Percentiles rank a stretch among this genome's conserved stretches.
These are phyloP conservation scores for Cladosporium sp. DNA, from an alignment of 2,329 filamentous ascomycete species.

Conservation along the genomic window DNA sequence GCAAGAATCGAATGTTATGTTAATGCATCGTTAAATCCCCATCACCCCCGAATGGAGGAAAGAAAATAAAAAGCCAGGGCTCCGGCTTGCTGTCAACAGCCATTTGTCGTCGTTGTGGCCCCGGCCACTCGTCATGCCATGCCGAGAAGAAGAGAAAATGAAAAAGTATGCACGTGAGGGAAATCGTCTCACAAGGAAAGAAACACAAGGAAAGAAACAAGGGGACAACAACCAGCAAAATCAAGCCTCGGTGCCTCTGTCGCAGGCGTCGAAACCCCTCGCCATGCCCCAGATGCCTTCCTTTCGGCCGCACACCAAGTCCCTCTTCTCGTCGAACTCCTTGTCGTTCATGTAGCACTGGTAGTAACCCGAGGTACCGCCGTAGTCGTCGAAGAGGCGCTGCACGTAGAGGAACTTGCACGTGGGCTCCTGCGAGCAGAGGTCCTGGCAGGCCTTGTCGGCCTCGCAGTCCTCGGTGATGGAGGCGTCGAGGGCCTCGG, in stretches of 20 bases:
- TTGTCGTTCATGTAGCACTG: slow-evolving; percentile 16
- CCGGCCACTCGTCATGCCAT: slow-evolving; percentile 4
- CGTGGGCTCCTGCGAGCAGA: slow-evolving; percentile 14
- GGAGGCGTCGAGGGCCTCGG: slow-evolving; percentile 12
- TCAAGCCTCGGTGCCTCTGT: not conserved
- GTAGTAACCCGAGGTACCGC: slow-evolving; percentile 10
- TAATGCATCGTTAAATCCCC: slow-evolving; percentile 13
- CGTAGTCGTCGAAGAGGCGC: slow-evolving; percentile 15
- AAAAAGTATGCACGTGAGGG: not conserved
- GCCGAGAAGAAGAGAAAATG: slow-evolving; percentile 10
- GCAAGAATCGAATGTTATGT: not conserved
- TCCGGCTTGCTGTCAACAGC: slow-evolving; percentile 11
- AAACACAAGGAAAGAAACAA: not conserved
- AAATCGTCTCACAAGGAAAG: not conserved
- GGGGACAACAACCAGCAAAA: no score
- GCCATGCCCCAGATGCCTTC: slow-evolving; percentile 16
- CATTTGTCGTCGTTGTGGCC: not conserved
- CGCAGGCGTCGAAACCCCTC: slow-evolving; percentile 15
- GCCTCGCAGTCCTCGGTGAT: slow-evolving; percentile 14
- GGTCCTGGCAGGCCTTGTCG: slow-evolving; percentile 14
- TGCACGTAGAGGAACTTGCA: slow-evolving; percentile 19
- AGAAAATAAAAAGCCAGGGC: not conserved
- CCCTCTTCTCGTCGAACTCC: slow-evolving; percentile 10
- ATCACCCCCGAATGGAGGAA: no score
- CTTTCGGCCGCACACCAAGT: slow-evolving; percentile 16